These are phyloP conservation scores for Xylaria sp. DNA, from an alignment of 2,329 filamentous ascomycete species.

Conservation along the genomic window DNA sequence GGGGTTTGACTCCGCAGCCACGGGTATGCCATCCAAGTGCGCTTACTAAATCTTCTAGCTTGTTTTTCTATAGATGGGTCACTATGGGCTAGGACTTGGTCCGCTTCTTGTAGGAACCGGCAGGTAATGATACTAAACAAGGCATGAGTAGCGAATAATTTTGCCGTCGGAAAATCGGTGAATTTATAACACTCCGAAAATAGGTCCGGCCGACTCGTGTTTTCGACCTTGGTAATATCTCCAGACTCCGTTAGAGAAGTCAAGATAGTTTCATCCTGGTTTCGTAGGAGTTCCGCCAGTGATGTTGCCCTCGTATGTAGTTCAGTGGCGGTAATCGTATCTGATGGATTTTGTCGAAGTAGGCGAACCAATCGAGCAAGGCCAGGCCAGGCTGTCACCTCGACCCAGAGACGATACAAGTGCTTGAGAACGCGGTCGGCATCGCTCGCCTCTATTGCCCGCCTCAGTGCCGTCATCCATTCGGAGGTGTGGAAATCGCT, in stretches of 20 bases:
- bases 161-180: conserved; percentile 42
- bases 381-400: conserved; percentile 45
- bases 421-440: conserved; percentile 37
- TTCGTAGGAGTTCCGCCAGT: conserved; percentile 38
- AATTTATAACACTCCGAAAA: conserved; percentile 44
- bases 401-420: conserved; percentile 44
- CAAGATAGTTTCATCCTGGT: conserved; percentile 39
- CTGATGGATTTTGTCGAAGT: conserved; percentile 38
- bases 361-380: conserved; percentile 39
- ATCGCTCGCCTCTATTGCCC: conserved; percentile 38
- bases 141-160: conserved; percentile 43
- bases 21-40: conserved; percentile 44
- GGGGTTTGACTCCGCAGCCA: conserved; percentile 43
- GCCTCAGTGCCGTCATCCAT: conserved; percentile 41
- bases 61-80: conserved; percentile 36
- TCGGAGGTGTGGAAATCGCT: conserved; percentile 42
- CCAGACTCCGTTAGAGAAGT: conserved; percentile 35
- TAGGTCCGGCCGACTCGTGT: conserved; percentile 35
- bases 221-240: conserved; percentile 40
- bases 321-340: conserved; percentile 42
- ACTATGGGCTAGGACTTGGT: conserved; percentile 35
- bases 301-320: conserved; percentile 38
- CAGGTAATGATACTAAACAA: conserved; percentile 41
- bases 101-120: conserved; percentile 43
- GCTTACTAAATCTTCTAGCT: conserved; percentile 40